Evolutionary conservation across 805 yeast species (phyloP), one percentile per base, ranked within the genome.

Genomic region (Candida germanica): DNA sequence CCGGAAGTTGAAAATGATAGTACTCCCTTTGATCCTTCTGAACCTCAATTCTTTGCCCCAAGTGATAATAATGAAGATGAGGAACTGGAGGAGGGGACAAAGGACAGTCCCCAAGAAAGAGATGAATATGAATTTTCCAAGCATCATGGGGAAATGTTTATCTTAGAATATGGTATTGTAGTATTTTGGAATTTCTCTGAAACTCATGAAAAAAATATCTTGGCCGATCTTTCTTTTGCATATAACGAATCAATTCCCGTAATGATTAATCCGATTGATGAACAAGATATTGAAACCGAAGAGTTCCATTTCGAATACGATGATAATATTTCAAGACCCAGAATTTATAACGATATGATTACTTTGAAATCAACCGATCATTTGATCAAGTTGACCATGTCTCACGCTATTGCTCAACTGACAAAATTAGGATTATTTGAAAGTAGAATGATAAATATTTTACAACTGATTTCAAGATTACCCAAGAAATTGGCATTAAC

Each of bases 161-260:
- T 93, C 10, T 79, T 91, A 55, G 80, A 79, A 35, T 93, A 93
- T 56, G 98, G 98, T 14, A 95, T 91, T 10, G 87, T 93, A n/a
- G 97, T 93, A 14, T 89, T 93, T 53, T 93, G 98, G 98, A 93
- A 93, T 53, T 88, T 93, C 49, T 79, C 91, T 2, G 96, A 88
- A 54, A 69, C 77, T 6, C 96, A 93, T 54, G 98, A 93, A 52
- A 88, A 88, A 64, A 93, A 91, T 50, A 79, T 93, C 13, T 70
- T 93, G 37, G 98, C 97, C 1, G 98, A 93, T 53, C 68, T 93
- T 44, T 83, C 81, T n/a, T 79, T 83, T 61, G 87, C 87, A 5
- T 56, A 62, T 10, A 41, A 38, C 31, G 57, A 58, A 10, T 67
- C 66, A 2, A 60, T 59, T 12, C 63, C 69, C 7, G 61, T 88